These are phyloP conservation scores for Rhizoclosmatium globosum DNA, from an alignment of 192 early-diverging fungal species.

Conservation along the genomic window DNA sequence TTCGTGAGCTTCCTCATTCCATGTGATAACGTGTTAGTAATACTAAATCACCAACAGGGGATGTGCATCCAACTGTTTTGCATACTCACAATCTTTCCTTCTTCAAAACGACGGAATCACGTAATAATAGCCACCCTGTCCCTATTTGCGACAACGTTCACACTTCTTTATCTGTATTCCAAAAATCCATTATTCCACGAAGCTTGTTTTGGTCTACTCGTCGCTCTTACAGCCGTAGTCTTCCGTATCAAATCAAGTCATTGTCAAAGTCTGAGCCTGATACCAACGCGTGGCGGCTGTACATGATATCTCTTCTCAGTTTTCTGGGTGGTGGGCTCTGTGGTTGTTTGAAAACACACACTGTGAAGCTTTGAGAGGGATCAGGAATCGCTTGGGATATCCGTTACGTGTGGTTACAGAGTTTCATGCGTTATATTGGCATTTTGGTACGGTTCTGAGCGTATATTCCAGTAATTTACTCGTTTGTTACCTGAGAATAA, in stretches of 20 bases:
- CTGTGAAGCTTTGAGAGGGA: slow-evolving; percentile 63
- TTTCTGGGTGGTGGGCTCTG: slow-evolving; percentile 57
- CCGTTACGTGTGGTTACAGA: slow-evolving; percentile 58
- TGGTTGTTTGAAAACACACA: slow-evolving; percentile 84
- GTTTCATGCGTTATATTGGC: slow-evolving; percentile 58
- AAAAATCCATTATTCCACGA: slow-evolving; percentile 75
- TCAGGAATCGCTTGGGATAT: slow-evolving; percentile 56
- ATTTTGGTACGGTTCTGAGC: slow-evolving; percentile 47
- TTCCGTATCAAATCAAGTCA: slow-evolving; percentile 36
- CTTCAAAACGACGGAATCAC: not conserved
- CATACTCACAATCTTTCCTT: slow-evolving; percentile 36
- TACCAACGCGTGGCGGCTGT: slow-evolving; percentile 15
- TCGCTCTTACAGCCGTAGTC: slow-evolving; percentile 19
- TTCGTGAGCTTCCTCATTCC: slow-evolving; percentile 9
- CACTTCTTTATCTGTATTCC: slow-evolving; percentile 65
- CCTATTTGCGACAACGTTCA: not conserved
- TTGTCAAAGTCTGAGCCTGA: slow-evolving; percentile 10
- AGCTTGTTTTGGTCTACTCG: slow-evolving; percentile 32
- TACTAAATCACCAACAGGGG: not conserved
- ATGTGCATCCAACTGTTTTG: slow-evolving; percentile 29
- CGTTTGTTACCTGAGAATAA: slow-evolving; percentile 28
- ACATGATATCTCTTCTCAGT: not conserved
- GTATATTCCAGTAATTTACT: slow-evolving; percentile 37
- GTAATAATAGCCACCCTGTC: not conserved
- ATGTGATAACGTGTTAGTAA: not conserved